Percentiles rank a stretch among this genome's conserved stretches.
Conservation (phyloP, 768 basidiomycete genomes). For the Agaricus sinodeliciosus region DNA sequence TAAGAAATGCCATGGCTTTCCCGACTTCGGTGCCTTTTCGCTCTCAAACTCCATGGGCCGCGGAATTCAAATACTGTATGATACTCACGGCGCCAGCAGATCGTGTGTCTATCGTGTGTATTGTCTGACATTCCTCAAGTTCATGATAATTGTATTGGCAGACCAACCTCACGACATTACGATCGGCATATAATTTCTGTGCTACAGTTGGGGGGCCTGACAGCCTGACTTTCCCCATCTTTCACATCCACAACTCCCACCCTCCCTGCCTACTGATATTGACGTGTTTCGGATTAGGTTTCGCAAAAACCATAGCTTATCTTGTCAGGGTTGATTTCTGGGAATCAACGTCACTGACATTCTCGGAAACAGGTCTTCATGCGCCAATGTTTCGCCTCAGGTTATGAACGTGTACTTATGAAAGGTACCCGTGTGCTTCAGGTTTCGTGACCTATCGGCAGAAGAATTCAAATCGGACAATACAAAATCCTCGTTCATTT, state of each 20-base stretch:
- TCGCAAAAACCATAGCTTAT: not conserved
- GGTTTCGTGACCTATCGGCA: not conserved
- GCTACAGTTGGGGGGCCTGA: not conserved
- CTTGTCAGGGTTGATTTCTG: not conserved
- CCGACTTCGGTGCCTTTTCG: not conserved
- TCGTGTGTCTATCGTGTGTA: not conserved
- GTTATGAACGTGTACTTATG: not conserved
- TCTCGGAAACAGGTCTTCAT: slow-evolving; percentile 5
- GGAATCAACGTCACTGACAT: not conserved
- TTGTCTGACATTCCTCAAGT: not conserved
- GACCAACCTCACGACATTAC: slow-evolving; percentile 4
- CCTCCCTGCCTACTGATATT: too few relatives aligned
- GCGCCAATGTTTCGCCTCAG: not conserved
- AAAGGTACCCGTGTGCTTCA: not conserved
- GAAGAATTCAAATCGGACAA: slow-evolving; percentile 7
- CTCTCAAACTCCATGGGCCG: slow-evolving; percentile 1
- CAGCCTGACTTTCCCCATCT: too few relatives aligned
- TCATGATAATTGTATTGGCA: not conserved
- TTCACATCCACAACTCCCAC: too few relatives aligned
- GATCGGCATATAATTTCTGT: not conserved
- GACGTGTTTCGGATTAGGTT: not conserved
- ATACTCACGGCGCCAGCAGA: not conserved
- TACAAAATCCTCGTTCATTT: not conserved
- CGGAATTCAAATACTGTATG: not conserved
- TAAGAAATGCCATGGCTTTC: not conserved